Conservation (phyloP, 192 early-diverging fungal genomes). For the Dissophora ornata region DNA sequence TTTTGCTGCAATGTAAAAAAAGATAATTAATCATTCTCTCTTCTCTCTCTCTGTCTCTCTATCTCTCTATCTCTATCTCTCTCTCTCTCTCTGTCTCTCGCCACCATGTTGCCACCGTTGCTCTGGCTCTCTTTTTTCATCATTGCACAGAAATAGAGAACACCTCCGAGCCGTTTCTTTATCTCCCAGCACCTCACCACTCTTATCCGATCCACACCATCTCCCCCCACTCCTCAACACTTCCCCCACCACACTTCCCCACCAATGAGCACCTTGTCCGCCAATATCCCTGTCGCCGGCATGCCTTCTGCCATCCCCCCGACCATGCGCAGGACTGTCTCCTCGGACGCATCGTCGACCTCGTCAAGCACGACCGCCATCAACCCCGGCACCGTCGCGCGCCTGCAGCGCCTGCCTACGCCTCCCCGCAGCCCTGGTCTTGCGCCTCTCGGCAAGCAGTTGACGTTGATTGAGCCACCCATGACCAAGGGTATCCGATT, state of each 20-base stretch:
- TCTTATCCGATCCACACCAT: too few relatives aligned
- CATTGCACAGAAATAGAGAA: too few relatives aligned
- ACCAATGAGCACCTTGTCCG: conserved; percentile 21
- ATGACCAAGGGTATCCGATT: conserved; percentile 75
- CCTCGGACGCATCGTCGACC: conserved; percentile 22
- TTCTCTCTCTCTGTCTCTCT: not conserved
- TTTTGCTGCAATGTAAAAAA: not conserved
- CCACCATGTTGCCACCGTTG: too few relatives aligned
- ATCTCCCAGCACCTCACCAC: too few relatives aligned
- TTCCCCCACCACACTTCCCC: not conserved
- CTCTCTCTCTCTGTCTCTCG: not conserved
- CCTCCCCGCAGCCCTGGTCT: conserved; percentile 50
- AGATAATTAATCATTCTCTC: not conserved
- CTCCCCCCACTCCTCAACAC: too few relatives aligned
- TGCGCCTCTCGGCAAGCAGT: conserved; percentile 66
- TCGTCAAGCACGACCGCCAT: conserved; percentile 7
- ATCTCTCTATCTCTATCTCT: not conserved
- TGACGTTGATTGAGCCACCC: conserved; percentile 71
- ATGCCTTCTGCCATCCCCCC: not conserved
- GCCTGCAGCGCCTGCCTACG: conserved; percentile 43
- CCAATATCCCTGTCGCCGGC: conserved; percentile 1
- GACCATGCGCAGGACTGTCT: conserved; percentile 17
- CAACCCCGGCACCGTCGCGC: conserved; percentile 22
- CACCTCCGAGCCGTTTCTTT: too few relatives aligned
- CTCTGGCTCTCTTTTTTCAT: too few relatives aligned